Percentiles rank a stretch among this genome's conserved stretches.
Evolutionary conservation across 306 rosid genomes (phyloP).

Genomic region (Vigna radiata): DNA sequence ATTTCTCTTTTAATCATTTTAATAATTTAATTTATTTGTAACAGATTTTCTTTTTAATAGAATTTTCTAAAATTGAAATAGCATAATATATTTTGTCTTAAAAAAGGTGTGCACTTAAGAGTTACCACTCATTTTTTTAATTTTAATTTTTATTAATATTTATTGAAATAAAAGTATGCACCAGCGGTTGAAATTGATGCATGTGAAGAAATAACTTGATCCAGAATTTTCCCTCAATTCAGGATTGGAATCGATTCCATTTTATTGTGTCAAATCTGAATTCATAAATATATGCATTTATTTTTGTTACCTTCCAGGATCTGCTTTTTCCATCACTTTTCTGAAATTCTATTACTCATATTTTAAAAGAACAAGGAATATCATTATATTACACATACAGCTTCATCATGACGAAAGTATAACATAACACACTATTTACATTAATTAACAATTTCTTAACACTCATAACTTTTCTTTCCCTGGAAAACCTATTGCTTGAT

Average conservation of each 20-base stretch:
- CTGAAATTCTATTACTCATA: neutral
- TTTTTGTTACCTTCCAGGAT: neutral
- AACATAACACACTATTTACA: neutral
- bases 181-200: no score
- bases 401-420: neutral
- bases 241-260: neutral
- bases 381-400: neutral
- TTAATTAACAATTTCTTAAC: neutral
- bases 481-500: neutral
- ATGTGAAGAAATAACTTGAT: no score
- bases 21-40: no score
- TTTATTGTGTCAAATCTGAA: neutral
- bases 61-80: no score
- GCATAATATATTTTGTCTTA: no score
- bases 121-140: no score
- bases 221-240: neutral
- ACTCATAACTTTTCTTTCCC: neutral
- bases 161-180: no score
- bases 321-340: neutral
- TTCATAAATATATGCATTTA: neutral
- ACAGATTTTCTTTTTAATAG: no score
- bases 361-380: conserved; percentile 1
- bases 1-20: no score
- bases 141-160: no score
- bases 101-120: no score